Conservation (phyloP, 225 moss, liverwort and hornwort genomes). For the Neckera pumila region DNA sequence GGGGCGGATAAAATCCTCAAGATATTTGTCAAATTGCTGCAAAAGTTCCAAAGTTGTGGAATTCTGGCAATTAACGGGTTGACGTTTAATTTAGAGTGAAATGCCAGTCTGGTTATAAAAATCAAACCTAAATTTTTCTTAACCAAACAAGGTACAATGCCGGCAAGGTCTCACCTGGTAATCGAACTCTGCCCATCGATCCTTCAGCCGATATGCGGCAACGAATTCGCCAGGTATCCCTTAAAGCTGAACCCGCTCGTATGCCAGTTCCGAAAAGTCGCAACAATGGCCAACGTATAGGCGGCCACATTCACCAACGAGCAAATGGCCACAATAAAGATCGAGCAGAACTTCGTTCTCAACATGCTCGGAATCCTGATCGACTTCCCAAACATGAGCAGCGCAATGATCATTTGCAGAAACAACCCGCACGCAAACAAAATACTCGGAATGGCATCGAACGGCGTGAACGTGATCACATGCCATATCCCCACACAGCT, state of each 20-base stretch:
- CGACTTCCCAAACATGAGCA: conserved; percentile 50
- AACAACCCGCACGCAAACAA: conserved; percentile 24
- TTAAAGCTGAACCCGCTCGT: conserved; percentile 35
- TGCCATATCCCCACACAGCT: conserved; percentile 11
- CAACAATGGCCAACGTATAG: conserved; percentile 16
- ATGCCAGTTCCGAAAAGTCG: conserved; percentile 35
- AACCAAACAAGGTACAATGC: neutral
- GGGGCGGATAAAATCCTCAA: neutral
- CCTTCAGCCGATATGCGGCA: conserved; percentile 34
- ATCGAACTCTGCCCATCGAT: neutral
- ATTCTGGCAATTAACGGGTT: neutral
- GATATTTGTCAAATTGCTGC: neutral
- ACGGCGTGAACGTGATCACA: neutral
- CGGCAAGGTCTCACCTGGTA: neutral
- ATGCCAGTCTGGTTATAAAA: neutral
- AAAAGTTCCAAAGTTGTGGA: conserved; percentile 39
- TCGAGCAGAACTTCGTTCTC: conserved; percentile 39
- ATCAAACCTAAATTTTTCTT: neutral
- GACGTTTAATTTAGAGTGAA: neutral
- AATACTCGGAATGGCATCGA: conserved; percentile 26
- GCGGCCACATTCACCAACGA: conserved; percentile 31
- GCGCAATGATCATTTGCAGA: conserved; percentile 43
- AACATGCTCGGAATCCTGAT: conserved; percentile 24
- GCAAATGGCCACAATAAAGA: conserved; percentile 37
- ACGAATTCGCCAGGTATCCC: conserved; percentile 15